Evolutionary conservation across 106 monocot genomes (phyloP).

Genomic region (Xerophyta viscosa): DNA sequence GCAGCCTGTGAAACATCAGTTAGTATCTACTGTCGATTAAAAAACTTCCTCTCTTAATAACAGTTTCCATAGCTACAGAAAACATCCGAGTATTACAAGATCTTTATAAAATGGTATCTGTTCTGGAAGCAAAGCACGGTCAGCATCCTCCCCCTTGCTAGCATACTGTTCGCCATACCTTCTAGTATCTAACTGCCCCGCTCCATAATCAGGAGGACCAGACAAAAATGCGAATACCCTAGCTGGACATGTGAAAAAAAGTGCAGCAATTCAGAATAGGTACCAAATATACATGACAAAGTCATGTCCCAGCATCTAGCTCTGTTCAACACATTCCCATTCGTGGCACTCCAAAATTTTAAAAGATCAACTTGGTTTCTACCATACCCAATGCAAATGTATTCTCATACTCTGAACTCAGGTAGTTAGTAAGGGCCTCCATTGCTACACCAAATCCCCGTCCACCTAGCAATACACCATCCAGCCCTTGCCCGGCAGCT

Average conservation of each 20-base stretch:
- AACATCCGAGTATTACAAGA: slow-evolving; percentile 42
- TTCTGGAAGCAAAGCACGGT: slow-evolving; percentile 91
- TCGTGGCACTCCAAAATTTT: too few species aligned
- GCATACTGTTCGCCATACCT: slow-evolving; percentile 99
- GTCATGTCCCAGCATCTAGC: too few species aligned
- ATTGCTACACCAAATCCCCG: slow-evolving; percentile 92
- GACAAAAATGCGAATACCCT: slow-evolving; percentile 99
- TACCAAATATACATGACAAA: background rate
- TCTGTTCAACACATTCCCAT: too few species aligned
- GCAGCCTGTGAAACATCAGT: slow-evolving; percentile 67
- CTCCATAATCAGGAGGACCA: slow-evolving; percentile 99
- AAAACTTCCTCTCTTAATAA: slow-evolving; percentile 8
- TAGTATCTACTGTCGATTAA: slow-evolving; percentile 17
- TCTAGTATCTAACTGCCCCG: slow-evolving; percentile 92
- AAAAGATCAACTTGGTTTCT: slow-evolving; percentile 5
- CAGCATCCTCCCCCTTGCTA: slow-evolving; percentile 92
- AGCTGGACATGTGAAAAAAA: slow-evolving; percentile 34
- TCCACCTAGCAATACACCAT: slow-evolving; percentile 77
- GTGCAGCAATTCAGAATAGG: background rate
- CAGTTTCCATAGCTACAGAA: background rate
- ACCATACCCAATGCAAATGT: slow-evolving; percentile 93
- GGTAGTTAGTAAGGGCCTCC: slow-evolving; percentile 71
- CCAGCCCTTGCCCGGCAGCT: slow-evolving; percentile 61
- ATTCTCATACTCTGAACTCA: slow-evolving; percentile 91
- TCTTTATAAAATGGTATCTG: slow-evolving; percentile 97